Base-by-base conservation (phyloP, 2,329 filamentous ascomycete genomes). In the Dactylonectria macrodidyma region DNA sequence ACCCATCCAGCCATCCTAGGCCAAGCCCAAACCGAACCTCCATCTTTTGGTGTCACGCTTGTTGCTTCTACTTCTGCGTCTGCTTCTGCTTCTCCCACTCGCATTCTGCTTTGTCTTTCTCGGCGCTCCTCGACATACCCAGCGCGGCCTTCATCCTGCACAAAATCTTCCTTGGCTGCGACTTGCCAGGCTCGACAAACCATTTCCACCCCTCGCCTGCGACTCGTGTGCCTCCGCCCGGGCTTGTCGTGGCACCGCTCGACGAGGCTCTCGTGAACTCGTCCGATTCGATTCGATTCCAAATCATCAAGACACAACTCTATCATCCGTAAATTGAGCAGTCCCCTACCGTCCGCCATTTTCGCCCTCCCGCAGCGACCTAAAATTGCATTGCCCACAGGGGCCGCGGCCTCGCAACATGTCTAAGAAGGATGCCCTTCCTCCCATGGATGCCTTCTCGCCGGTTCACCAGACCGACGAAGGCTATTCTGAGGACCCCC, bases 401-500 rank as follows among this genome's bases (percentile, higher is more conserved):
- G 67, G 73, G 67, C 66, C 48, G 66, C 34, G 64, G 62, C 69
- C 70, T 75, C 68, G 69, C 60, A 63, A 64, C 67, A 79, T 79
- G 77, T 73, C 77, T 41, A 77, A 76, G 65, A 70, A 73, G 57
- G 74, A 78, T 57, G 70, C 67, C 44, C 69, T 74, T 24, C 68
- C 70, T 65, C 68, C 71, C 54, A 85, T 86, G 83, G 83, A 86
- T 74, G 76, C 82, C 52, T 84, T 85, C 68, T 80, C 88, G 36
- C 85, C 88, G 72, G 85, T 79, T 16, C 85, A 87, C 66, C 85
- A 91, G 79, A 88, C 94, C 66, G 94, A 97, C 83, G 94, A 97
- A 83, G 94, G 94, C 76, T 97, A 96, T 80, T 95, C 93, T 6
- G 93, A 96, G 79, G 93, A 95, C 73, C 88, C 88, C 66, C 81